Evolutionary conservation across 768 basidiomycete genomes (phyloP), one percentile per base, ranked within the genome.

Genomic region (Nevesoporus exiguus): DNA sequence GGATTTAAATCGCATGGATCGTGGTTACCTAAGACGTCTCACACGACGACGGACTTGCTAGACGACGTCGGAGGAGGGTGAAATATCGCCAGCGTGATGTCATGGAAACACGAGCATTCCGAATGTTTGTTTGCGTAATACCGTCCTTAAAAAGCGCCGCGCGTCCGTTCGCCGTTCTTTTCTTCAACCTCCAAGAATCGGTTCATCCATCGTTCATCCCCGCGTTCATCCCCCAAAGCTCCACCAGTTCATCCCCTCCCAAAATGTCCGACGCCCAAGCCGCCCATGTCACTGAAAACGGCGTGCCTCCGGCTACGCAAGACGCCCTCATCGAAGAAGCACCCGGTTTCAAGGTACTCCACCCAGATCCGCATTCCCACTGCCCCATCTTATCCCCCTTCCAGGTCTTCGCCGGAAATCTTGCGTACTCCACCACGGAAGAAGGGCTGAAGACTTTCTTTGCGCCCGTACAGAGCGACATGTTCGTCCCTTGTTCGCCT

Each of bases 361-460:
- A 24, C 36, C 31, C 40, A 46, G 61, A 67, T 70, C 55, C 49
- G 55, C 54, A 54, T 36, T 27, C 53, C 14, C 63, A 11, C 45
- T 55, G 47, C 59, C 55, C 57, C 42, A 48, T 56, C 53, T 41
- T 29, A 19, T 34, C 27, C 17, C 56, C 27, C 48, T 47, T 46
- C 21, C 64, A 94, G 92, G 90, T 93, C 78, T 95, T 95, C 74
- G 90, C 86, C 69, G 93, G 93, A 66, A 96, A 96, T 77, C 92
- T 96, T 80, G 84, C 91, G 78, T 96, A 94, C 76, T 79, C 85
- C 69, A 93, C 90, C 63, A 91, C 88, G 80, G 90, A 93, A 80
- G 88, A 92, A 76, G 90, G 90, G 84, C 87, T 96, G 77, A 89
- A 84, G 86, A 77, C 89, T 74, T 88, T 96, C 81, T 96, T 95